Base-by-base conservation (phyloP, 306 rosid species). In the Lagenaria siceraria region DNA sequence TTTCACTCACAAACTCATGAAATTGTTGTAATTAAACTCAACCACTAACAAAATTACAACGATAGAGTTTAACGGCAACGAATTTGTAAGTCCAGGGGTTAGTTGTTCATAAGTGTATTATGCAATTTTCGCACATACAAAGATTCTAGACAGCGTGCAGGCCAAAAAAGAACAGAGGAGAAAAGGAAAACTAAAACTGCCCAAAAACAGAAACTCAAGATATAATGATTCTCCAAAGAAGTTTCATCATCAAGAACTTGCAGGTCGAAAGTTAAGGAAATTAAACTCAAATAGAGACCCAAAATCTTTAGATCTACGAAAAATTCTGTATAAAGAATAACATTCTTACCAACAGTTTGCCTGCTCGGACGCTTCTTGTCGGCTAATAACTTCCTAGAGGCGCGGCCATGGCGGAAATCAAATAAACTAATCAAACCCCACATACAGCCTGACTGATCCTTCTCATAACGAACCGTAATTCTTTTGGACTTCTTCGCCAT, bases 361-460 rank as follows among this genome's bases (percentile, higher is more conserved):
- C 78, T 95, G 83, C 83, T 84, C 78, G 87, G 86, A 75, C 82
- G 89, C 75, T 89, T 96, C 86, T 63, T 92, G 79, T 92, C 97
- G 1, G 94, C 83, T 77, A 96, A 85, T 87, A 90, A 54, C 88
- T 93, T 96, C 81, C 86, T 83, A 77, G 87, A 77, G 70, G 87
- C 35, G 53, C 91, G 96, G 55, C 97, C 96, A 24, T 88, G 93
- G 84, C 99, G 97, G 80, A 96, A 92, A 87, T 96, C 98, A 76
- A 96, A 85, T 77, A 96, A 89, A 75, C 92, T 90, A 46, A 96
- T 96, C 80, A 96, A 89, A n/a, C 99, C 96, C 98, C 96, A 92
- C 93, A 96, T 96, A 76, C 99, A 96, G 55, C 99, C 98, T 3
- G 90, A 87, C 71, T 92, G 96, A 87, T 92, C 96, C 87, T 85